These are phyloP conservation scores for Arctium minus DNA, from an alignment of 129 eudicot species.

Conservation along the genomic window DNA sequence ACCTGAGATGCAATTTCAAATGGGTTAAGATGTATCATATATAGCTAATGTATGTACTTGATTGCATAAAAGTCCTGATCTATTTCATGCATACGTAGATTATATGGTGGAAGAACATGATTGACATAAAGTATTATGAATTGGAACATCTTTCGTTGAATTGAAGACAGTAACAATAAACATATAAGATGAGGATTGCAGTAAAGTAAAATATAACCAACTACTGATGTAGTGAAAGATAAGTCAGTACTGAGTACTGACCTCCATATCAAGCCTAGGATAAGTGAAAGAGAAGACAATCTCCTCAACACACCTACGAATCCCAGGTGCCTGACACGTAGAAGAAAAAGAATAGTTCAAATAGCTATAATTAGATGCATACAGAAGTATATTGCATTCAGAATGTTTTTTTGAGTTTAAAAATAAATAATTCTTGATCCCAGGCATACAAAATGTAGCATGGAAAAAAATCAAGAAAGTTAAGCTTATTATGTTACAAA, in stretches of 20 bases:
- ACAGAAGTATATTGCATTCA: background rate
- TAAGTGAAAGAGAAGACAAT: conserved; percentile 78
- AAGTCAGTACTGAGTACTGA: conserved; percentile 15
- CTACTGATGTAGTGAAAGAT: background rate
- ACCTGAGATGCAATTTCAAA: conserved; percentile 51
- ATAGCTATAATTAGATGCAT: background rate
- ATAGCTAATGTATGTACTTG: background rate
- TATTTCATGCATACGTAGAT: background rate
- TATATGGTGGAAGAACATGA: background rate
- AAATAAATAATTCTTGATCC: background rate
- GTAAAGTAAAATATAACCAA: background rate
- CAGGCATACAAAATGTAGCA: background rate
- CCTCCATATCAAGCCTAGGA: conserved; percentile 97
- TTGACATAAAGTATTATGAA: background rate
- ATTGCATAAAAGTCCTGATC: background rate
- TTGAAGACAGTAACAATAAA: background rate
- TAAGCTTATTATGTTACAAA: background rate
- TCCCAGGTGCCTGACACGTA: conserved; percentile 53
- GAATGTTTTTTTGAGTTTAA: background rate
- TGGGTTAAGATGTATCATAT: background rate
- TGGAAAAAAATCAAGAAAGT: background rate
- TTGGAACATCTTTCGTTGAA: background rate
- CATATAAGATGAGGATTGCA: background rate
- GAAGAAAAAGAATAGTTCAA: conserved; percentile 4
- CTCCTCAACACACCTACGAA: conserved; percentile 85